Evolutionary conservation across 192 early-diverging fungal genomes (phyloP).

Genomic region (Entomortierella parvispora): DNA sequence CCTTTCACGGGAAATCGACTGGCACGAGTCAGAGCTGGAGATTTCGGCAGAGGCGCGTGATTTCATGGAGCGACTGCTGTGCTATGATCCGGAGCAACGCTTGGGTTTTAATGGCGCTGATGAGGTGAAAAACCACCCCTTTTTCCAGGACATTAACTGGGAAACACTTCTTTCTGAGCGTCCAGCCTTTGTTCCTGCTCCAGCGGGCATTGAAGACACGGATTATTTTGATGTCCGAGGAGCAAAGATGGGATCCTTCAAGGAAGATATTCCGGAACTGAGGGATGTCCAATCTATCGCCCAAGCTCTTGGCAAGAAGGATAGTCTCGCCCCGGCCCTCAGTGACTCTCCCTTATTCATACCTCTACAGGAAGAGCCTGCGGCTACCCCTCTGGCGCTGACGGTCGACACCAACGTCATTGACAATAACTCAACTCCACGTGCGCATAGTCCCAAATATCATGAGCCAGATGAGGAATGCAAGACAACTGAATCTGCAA

Average conservation of each 20-base stretch:
- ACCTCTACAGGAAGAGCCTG: slow-evolving; percentile 13
- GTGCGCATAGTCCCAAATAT: slow-evolving; percentile 15
- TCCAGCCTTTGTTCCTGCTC: slow-evolving; percentile 86
- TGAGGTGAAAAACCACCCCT: slow-evolving; percentile 79
- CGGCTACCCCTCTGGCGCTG: slow-evolving; percentile 9
- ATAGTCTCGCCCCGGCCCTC: slow-evolving; percentile 14
- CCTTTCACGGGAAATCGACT: slow-evolving; percentile 76
- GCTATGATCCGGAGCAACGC: slow-evolving; percentile 67
- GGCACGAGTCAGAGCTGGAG: slow-evolving; percentile 76
- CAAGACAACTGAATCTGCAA: slow-evolving; percentile 6
- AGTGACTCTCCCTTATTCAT: background rate
- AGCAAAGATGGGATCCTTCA: slow-evolving; percentile 63
- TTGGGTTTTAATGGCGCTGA: slow-evolving; percentile 78
- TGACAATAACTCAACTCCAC: slow-evolving; percentile 46
- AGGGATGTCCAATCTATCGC: slow-evolving; percentile 50
- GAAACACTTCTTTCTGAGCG: slow-evolving; percentile 65
- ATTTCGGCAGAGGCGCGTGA: slow-evolving; percentile 78
- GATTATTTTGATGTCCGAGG: slow-evolving; percentile 95
- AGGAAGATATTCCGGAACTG: slow-evolving; percentile 48
- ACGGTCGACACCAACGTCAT: slow-evolving; percentile 6
- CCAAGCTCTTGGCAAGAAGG: slow-evolving; percentile 50
- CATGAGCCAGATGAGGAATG: slow-evolving; percentile 35
- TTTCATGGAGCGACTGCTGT: slow-evolving; percentile 83
- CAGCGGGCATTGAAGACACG: slow-evolving; percentile 82
- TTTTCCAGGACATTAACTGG: slow-evolving; percentile 81